Evolutionary conservation across 176 grass and related monocot species (phyloP), one percentile per base, ranked within the genome.

Genomic region (Phragmites australis): DNA sequence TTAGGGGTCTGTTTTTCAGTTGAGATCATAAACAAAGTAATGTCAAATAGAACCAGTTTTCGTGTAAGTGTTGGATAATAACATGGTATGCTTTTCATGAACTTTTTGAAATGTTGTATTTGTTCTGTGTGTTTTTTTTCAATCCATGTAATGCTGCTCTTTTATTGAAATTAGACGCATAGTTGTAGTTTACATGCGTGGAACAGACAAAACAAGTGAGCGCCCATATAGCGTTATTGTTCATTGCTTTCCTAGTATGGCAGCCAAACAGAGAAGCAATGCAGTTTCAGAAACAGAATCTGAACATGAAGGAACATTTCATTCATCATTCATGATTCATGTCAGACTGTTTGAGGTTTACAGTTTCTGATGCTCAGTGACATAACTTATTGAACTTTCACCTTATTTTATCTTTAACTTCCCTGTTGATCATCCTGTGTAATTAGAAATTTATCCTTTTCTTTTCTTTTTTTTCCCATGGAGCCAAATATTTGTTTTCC

Each of bases 401-500:
- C 17, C 27, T 8, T 72, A 41, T 84, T 11, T 68, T 62, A 19
- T 52, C 50, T 37, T 79, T 68, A 52, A 61, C 46, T 69, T 82
- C 4, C 18, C 17, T 58, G 43, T 59, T 63, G 48, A 75, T 69
- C 61, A 80, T 30, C 76, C 7, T 81, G 48, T 78, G n/a, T 32
- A 84, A 84, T 42, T 44, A 60, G 41, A 8, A 74, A 45, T 11
- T 10, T 8, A 8, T 43, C 14, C 1, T 62, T 41, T 44, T 23
- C 11, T 51, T 60, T 1, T 60, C 54, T 68, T 31, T 55, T 30
- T 69, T 43, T 37, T 48, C 43, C 0, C 23, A 77, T 34, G 55
- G 15, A 84, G 42, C 71, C 44, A 85, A 77, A 85, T 49, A 29
- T 70, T 75, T 72, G 5, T 76, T 65, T 70, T 58, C 50, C 17